Evolutionary conservation across 2,329 filamentous ascomycete genomes (phyloP).

Genomic region (Aspergillus alliaceus): DNA sequence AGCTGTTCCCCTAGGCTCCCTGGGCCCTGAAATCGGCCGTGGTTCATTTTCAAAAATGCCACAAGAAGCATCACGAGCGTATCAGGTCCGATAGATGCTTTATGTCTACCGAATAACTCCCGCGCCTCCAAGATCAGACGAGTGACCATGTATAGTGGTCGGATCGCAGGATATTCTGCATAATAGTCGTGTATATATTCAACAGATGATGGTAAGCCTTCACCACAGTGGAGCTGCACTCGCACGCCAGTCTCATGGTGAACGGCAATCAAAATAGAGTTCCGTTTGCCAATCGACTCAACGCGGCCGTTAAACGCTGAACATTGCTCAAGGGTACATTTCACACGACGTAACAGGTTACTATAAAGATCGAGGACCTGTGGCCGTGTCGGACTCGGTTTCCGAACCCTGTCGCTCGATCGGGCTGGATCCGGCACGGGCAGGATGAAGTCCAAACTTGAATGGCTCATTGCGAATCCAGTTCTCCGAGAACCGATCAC

Average conservation of each 20-base stretch:
- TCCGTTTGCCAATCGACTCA: constrained; percentile 20
- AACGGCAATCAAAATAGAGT: constrained; percentile 31
- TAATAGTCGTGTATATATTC: constrained; percentile 49
- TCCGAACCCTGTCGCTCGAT: constrained; percentile 23
- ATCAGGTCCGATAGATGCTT: constrained; percentile 56
- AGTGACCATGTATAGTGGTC: constrained; percentile 50
- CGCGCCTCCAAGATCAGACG: constrained; percentile 54
- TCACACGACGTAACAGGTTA: constrained; percentile 24
- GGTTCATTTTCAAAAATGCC: constrained; percentile 51
- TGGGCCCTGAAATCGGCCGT: constrained; percentile 29
- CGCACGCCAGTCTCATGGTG: constrained; percentile 52
- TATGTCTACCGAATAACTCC: constrained; percentile 48
- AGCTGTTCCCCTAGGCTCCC: constrained; percentile 45
- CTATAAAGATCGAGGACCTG: constrained; percentile 26
- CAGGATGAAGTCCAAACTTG: constrained; percentile 55
- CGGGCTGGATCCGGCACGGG: constrained; percentile 26
- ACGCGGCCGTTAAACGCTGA: constrained; percentile 21
- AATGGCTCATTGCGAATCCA: constrained; percentile 53
- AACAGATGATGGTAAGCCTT: constrained; percentile 39
- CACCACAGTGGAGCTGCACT: constrained; percentile 53
- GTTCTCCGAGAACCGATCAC: constrained; percentile 56
- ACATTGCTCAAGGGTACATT: constrained; percentile 20
- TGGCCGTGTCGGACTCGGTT: constrained; percentile 36
- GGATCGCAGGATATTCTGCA: constrained; percentile 50
- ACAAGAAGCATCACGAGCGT: constrained; percentile 58